Evolutionary conservation across 139 green algal genomes (phyloP).

Genomic region (Desmodesmus armatus): DNA sequence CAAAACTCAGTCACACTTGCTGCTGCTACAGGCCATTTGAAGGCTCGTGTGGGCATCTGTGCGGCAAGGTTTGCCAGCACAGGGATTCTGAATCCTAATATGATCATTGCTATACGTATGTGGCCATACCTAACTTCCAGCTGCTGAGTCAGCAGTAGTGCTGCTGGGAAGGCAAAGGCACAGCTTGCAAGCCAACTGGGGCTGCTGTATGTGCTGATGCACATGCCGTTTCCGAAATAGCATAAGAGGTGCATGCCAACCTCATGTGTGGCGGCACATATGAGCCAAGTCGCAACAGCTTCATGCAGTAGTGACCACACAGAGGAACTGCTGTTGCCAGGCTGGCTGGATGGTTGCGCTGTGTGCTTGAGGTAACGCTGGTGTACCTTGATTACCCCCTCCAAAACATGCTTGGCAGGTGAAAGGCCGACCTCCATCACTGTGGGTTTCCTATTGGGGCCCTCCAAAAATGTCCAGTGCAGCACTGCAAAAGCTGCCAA

Average conservation of each 20-base stretch:
- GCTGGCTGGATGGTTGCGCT: background rate
- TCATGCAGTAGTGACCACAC: background rate
- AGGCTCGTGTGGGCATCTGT: background rate
- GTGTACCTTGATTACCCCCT: background rate
- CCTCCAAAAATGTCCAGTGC: constrained; percentile 10
- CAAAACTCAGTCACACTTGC: constrained; percentile 7
- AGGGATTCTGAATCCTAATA: background rate
- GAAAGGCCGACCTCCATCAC: background rate
- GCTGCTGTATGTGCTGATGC: background rate
- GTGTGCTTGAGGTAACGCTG: background rate
- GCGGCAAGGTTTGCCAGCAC: too few species aligned
- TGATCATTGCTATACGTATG: background rate
- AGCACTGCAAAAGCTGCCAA: constrained; percentile 21
- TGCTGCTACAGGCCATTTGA: background rate
- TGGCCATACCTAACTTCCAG: background rate
- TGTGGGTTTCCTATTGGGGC: background rate
- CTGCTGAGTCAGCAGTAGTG: background rate
- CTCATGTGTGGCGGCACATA: background rate
- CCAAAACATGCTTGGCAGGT: background rate
- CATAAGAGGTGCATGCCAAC: background rate
- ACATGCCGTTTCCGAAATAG: background rate
- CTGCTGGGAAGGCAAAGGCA: background rate
- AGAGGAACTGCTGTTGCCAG: background rate
- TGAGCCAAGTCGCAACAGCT: background rate
- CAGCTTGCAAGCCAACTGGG: background rate